Percentiles rank a stretch among this genome's conserved stretches.
Conservation (phyloP, 306 rosid genomes). For the Rubus parviflorus region DNA sequence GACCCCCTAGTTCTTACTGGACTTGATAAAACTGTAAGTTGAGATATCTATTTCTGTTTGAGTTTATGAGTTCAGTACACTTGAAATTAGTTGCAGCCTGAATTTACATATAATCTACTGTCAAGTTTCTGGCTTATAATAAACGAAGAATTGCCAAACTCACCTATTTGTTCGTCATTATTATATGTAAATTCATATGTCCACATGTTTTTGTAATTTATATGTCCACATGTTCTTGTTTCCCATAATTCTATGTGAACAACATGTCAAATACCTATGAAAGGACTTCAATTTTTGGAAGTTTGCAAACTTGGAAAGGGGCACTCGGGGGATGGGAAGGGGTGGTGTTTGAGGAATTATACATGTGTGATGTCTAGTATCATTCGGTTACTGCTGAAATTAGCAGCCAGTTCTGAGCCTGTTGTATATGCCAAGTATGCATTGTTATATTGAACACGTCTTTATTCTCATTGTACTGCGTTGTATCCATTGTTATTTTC, state of each 20-base stretch:
- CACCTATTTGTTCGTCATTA: constrained; percentile 5
- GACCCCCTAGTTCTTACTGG: constrained; percentile 70
- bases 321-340: background rate
- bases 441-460: background rate
- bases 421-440: constrained; percentile 5
- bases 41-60: constrained; percentile 7
- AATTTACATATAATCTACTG: background rate
- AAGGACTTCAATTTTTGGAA: background rate
- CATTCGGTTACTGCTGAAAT: background rate
- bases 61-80: constrained; percentile 11
- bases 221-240: background rate
- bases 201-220: too few species aligned
- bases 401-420: background rate
- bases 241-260: constrained; percentile 5
- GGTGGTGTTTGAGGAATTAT: background rate
- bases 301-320: background rate
- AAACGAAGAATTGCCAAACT: background rate
- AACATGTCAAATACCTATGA: constrained; percentile 2
- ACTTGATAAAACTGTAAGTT: constrained; percentile 74
- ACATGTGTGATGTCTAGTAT: background rate
- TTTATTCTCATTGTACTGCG: background rate
- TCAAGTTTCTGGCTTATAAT: constrained; percentile 4
- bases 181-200: too few species aligned
- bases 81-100: constrained; percentile 12
- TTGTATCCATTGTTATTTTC: background rate